A percentile compares a stretch with the other conserved stretches of the same genome.
Evolutionary conservation across 106 monocot species (phyloP).

Genomic region (Agapanthus africanus): DNA sequence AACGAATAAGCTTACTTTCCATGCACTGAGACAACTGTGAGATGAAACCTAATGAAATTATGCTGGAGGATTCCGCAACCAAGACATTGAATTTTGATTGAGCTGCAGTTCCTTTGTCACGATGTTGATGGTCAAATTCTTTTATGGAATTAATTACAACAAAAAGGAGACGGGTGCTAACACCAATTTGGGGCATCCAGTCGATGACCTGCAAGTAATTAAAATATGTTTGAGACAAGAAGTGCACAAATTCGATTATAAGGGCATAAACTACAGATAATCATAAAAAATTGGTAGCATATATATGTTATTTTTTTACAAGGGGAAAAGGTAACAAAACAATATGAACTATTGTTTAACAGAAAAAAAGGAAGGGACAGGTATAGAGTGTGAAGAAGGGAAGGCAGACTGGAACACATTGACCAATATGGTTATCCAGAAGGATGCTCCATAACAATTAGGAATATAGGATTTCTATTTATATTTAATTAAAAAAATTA

Average conservation of each 20-base stretch:
- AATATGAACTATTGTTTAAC: too few relatives aligned
- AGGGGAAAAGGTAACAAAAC: too few relatives aligned
- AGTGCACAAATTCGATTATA: background rate
- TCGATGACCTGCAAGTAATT: conserved; percentile 27
- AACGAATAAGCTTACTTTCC: conserved; percentile 19
- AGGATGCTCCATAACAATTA: too few relatives aligned
- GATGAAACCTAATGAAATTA: conserved; percentile 20
- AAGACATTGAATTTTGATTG: conserved; percentile 7
- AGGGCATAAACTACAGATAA: too few relatives aligned
- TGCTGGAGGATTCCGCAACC: conserved; percentile 12
- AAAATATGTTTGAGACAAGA: background rate
- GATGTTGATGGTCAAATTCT: conserved; percentile 13
- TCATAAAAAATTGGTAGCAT: too few relatives aligned
- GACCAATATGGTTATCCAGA: too few relatives aligned
- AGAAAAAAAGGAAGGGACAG: too few relatives aligned
- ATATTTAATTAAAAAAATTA: too few relatives aligned
- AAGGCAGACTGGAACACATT: too few relatives aligned
- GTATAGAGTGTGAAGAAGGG: too few relatives aligned
- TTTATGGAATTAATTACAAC: conserved; percentile 58
- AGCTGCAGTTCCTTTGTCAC: conserved; percentile 2
- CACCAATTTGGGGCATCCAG: conserved; percentile 32
- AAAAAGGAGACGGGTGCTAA: conserved; percentile 48
- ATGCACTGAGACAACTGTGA: conserved; percentile 19
- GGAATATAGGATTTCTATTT: too few relatives aligned
- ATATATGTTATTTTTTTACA: too few relatives aligned